phyloP scores from a whole-genome alignment of 192 early-diverging fungal genomes.

The Podila horticola region DNA sequence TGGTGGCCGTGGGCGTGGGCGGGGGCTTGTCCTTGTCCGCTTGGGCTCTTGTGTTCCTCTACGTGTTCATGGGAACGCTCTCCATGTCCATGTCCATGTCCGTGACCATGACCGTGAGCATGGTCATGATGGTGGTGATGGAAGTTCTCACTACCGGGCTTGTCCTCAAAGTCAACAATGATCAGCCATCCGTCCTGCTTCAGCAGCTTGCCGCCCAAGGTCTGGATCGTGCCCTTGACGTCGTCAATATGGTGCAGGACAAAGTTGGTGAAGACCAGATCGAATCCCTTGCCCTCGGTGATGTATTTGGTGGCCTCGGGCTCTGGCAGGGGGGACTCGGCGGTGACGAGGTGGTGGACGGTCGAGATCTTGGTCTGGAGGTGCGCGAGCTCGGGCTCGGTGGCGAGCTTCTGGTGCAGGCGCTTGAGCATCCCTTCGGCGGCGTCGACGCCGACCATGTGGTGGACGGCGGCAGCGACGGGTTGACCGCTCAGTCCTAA shows the following conservation, averaged over 20 bases:
- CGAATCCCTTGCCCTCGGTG: constrained; percentile 9
- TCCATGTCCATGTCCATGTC: constrained; percentile 5
- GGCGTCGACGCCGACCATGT: constrained; percentile 34
- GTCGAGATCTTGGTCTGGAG: constrained; percentile 25
- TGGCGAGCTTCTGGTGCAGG: constrained; percentile 19
- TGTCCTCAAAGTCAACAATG: constrained; percentile 13
- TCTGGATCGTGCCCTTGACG: constrained; percentile 7
- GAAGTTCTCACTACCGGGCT: not conserved
- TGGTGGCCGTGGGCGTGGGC: not conserved
- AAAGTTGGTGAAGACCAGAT: constrained; percentile 23
- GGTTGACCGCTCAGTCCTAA: constrained; percentile 17
- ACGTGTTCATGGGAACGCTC: not conserved
- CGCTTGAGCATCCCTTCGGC: constrained; percentile 22
- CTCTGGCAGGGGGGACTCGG: constrained; percentile 19
- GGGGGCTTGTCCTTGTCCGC: not conserved
- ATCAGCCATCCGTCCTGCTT: constrained; percentile 36
- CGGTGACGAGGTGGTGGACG: constrained; percentile 27
- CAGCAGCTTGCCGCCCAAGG: constrained; percentile 15
- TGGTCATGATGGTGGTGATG: constrained; percentile 9
- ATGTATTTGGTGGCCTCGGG: constrained; percentile 13
- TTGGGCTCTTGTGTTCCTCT: not conserved
- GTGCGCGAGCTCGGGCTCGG: constrained; percentile 12
- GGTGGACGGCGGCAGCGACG: constrained; percentile 14
- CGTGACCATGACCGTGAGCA: constrained; percentile 7
- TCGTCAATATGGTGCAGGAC: constrained; percentile 50